phyloP scores from a whole-genome alignment of 1,284 basidiomycete species.

The Takashimella koratensis region DNA sequence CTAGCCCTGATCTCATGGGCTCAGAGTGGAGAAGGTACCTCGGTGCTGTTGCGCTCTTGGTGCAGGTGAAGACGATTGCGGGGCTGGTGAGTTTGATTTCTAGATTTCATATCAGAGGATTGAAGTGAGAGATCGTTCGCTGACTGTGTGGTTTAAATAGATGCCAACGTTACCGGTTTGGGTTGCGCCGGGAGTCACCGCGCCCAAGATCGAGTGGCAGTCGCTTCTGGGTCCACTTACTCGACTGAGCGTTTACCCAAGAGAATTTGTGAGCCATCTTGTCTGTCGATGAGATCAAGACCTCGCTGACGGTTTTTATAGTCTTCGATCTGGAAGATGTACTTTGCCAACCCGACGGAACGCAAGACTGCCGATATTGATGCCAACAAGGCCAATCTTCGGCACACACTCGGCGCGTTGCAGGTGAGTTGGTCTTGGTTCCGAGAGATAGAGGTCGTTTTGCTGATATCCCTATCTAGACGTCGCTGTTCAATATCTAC shows the following conservation, averaged over 20 bases:
- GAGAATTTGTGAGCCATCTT: conserved; percentile 70
- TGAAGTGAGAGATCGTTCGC: not conserved
- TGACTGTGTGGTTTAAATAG: conserved; percentile 23
- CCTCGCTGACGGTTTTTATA: conserved; percentile 38
- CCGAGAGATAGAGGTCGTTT: not conserved
- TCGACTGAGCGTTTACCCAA: conserved; percentile 73
- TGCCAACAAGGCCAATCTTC: conserved; percentile 74
- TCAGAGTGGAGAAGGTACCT: conserved; percentile 78
- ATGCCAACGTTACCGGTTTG: conserved; percentile 47
- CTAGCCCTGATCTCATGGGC: conserved; percentile 46
- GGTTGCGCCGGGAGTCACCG: conserved; percentile 42
- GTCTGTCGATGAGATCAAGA: not conserved
- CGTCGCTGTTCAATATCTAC: conserved; percentile 75
- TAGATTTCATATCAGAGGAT: not conserved
- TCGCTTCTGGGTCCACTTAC: conserved; percentile 74
- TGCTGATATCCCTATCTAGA: conserved; percentile 11
- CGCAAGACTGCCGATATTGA: conserved; percentile 71
- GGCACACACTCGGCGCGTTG: conserved; percentile 72
- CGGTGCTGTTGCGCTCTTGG: conserved; percentile 73
- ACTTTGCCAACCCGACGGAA: conserved; percentile 80
- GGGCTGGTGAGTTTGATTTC: conserved; percentile 56
- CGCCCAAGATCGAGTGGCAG: conserved; percentile 55
- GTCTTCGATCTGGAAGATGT: conserved; percentile 71
- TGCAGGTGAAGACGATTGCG: conserved; percentile 79
- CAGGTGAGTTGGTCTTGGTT: conserved; percentile 60